Base-by-base conservation (phyloP, 257 asterid genomes). In the Solanum megistacrolobum region DNA sequence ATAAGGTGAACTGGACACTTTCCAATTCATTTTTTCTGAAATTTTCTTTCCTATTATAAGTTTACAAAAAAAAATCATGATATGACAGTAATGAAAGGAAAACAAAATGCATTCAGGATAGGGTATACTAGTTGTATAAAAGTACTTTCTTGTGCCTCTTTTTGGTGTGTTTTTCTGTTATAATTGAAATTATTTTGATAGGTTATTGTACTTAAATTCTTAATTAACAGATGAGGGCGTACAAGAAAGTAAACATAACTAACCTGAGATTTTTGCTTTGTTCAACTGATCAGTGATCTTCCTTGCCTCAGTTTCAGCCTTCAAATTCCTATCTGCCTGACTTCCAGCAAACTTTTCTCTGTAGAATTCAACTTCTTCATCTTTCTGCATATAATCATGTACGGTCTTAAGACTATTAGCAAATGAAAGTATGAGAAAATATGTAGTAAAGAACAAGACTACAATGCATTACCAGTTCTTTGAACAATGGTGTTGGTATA, bases 261-360 rank as follows among this genome's bases (percentile, higher is more conserved):
- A 43, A 95, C 98, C 98, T 95, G 98, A 92, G 48, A 97, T 69
- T 87, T 96, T 94, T 60, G 94, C 89, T 86, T 93, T 94, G 83
- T 93, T 92, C 34, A 97, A 91, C 89, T 93, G 93, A 69, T 92
- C 98, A 48, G 93, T 87, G 46, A 96, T 81, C 88, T 94, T 92
- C 69, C 92, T 92, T 29, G 96, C 93, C 88, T 94, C 98, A 83
- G 97, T 92, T 84, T 92, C 91, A 79, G 91, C 97, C 91, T 89
- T 94, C 89, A 89, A 88, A 85, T 87, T 91, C 92, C 99, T 91
- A 81, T 97, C 98, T 86, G 88, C 92, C 92, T 97, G 99, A 89
- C 98, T 96, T 87, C 99, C 99, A 89, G 99, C 96, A 92, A 92
- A 97, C 88, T 93, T 93, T 58, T 88, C 92, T 86, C 98, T 89